Percentiles rank a stretch among this genome's conserved stretches.
Evolutionary conservation across 2,329 filamentous ascomycete genomes (phyloP).

Genomic region (Meredithiella fracta): DNA sequence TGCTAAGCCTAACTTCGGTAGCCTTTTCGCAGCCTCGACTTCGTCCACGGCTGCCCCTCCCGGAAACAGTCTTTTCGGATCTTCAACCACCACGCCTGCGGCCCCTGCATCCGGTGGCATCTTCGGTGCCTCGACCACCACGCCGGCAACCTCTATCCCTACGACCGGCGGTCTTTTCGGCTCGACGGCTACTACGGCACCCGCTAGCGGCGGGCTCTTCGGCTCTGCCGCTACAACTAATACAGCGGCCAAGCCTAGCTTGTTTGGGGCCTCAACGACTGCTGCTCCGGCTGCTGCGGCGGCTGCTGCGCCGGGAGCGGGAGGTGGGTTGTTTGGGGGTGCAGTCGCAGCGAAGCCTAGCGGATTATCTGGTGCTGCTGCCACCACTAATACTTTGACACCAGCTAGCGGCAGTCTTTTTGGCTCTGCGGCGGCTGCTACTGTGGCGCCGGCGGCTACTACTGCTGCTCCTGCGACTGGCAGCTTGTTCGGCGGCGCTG

Average conservation of each 20-base stretch:
- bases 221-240: slow-evolving; percentile 19
- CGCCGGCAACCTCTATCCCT: slow-evolving; percentile 12
- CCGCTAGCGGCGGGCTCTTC: slow-evolving; percentile 6
- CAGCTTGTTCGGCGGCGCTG: slow-evolving; percentile 4
- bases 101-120: slow-evolving; percentile 15
- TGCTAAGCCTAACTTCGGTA: slow-evolving; percentile 10
- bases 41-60: slow-evolving; percentile 11
- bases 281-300: slow-evolving; percentile 17
- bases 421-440: slow-evolving; percentile 14
- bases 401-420: slow-evolving; percentile 16
- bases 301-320: slow-evolving; percentile 15
- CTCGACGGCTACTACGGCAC: slow-evolving; percentile 14
- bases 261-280: slow-evolving; percentile 15
- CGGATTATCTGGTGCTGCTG: slow-evolving; percentile 18
- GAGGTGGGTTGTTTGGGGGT: slow-evolving; percentile 17
- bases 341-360: slow-evolving; percentile 17
- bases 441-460: slow-evolving; percentile 16
- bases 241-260: slow-evolving; percentile 19
- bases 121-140: slow-evolving; percentile 17
- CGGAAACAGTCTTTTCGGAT: slow-evolving; percentile 18
- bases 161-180: slow-evolving; percentile 16
- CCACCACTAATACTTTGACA: slow-evolving; percentile 18
- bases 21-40: slow-evolving; percentile 12
- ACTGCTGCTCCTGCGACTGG: slow-evolving; percentile 12
- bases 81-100: slow-evolving; percentile 16